Base-by-base conservation (phyloP, 176 grass and related monocot genomes). In the Oryza australiensis region DNA sequence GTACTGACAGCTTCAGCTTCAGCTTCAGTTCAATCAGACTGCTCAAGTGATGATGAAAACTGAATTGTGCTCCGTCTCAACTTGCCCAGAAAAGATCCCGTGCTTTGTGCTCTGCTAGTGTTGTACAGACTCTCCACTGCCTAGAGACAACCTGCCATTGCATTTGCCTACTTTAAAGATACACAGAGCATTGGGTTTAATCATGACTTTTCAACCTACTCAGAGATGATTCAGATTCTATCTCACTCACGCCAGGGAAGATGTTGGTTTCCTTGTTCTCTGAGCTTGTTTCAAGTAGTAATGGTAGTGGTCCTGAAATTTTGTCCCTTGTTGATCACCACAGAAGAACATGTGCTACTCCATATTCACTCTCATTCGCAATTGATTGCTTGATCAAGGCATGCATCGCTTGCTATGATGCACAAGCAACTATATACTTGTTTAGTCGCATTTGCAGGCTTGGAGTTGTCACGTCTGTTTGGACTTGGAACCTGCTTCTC, bases 91-190 rank as follows among this genome's bases (percentile, higher is more conserved):
- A 38, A 49, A 66, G 2, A 9, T 8, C 33, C 37, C 16, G 1
- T 4, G 3, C 37, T 75, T 78, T 88, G 59, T 75, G 3, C 72
- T 86, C 94, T 29, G 76, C 34, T 79, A 68, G 60, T 34, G 77
- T 97, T 34, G 51, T 80, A 51, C 62, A 77, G 55, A 83, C 33
- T 0, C 87, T 97, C 14, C 83, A 74, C 20, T 45, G 72, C 80
- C 74, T 97, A 12, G 60, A 65, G 26, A 33, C 84, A 81, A 29
- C 91, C 94, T 26, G 68, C 20, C 11, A 16, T 68, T 0, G 91
- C 91, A 5, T 86, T 94, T 22, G 82, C 84, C 51, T 97, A 90
- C 84, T 94, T 97, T 75, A 90, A 84, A 34, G 83, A 94, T 57
- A 79, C 75, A 2, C 24, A 59, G 38, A 83, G 70, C 51, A 46